Evolutionary conservation across 257 asterid genomes (phyloP).

Genomic region (Hygrophila difformis): DNA sequence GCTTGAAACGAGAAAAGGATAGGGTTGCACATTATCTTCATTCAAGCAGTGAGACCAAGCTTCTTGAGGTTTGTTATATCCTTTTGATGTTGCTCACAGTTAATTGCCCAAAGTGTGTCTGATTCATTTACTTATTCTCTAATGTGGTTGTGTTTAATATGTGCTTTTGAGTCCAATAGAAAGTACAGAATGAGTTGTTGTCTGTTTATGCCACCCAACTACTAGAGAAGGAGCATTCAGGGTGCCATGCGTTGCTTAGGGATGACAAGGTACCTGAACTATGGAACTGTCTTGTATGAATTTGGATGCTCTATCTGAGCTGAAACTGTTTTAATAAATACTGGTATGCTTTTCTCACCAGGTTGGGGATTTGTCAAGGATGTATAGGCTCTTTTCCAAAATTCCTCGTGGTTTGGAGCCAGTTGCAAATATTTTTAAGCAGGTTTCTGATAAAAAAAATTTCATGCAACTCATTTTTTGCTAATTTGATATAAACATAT

Average conservation of each 20-base stretch:
- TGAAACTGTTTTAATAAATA: too few relatives aligned
- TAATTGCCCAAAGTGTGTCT: slow-evolving; percentile 10
- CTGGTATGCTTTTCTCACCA: slow-evolving; percentile 15
- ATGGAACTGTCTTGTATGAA: neutral
- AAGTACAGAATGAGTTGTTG: slow-evolving; percentile 82
- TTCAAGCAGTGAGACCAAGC: slow-evolving; percentile 84
- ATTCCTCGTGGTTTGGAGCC: slow-evolving; percentile 83
- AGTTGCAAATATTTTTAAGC: slow-evolving; percentile 51
- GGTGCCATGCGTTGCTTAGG: slow-evolving; percentile 86
- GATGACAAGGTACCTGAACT: slow-evolving; percentile 81
- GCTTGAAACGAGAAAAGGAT: slow-evolving; percentile 72
- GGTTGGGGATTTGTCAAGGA: slow-evolving; percentile 94
- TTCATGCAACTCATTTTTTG: slow-evolving; percentile 11
- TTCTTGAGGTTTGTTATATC: slow-evolving; percentile 76
- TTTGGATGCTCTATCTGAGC: too few relatives aligned
- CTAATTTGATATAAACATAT: neutral
- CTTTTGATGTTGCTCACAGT: slow-evolving; percentile 9
- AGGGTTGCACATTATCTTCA: slow-evolving; percentile 94
- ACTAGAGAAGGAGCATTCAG: slow-evolving; percentile 94
- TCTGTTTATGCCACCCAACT: slow-evolving; percentile 90
- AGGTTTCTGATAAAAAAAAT: slow-evolving; percentile 39
- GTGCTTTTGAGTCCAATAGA: slow-evolving; percentile 28
- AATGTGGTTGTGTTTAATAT: neutral
- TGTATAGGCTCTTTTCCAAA: slow-evolving; percentile 91
- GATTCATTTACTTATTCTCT: neutral